These are phyloP conservation scores for Plasmopara halstedii DNA, from an alignment of 352 stramenopile species.

Conservation along the genomic window DNA sequence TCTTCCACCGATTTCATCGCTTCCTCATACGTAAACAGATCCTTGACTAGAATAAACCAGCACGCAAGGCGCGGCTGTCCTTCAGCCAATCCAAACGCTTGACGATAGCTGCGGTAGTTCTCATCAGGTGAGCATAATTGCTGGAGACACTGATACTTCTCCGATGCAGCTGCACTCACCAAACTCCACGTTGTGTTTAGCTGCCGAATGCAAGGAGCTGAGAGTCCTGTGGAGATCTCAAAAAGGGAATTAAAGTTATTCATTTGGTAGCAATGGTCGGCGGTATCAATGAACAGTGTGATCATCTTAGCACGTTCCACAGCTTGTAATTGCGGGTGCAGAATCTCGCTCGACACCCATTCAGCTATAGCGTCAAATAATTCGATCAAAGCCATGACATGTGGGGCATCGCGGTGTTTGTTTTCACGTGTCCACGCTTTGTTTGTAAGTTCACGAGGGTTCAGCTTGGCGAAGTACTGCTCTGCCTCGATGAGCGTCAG, in stretches of 20 bases:
- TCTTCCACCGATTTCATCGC: conserved; percentile 80
- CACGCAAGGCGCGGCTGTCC: conserved; percentile 67
- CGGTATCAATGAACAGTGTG: conserved; percentile 77
- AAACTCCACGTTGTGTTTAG: conserved; percentile 81
- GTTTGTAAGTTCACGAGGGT: conserved; percentile 74
- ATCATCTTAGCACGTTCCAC: conserved; percentile 77
- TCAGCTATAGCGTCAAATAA: conserved; percentile 78
- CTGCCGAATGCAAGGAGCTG: conserved; percentile 72
- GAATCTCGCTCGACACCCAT: conserved; percentile 84
- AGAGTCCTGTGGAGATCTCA: conserved; percentile 72
- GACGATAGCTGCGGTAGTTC: conserved; percentile 81
- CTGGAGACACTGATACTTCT: conserved; percentile 80
- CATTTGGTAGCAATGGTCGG: conserved; percentile 75
- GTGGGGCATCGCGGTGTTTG: conserved; percentile 71
- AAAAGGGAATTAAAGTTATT: conserved; percentile 89
- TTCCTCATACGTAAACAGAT: conserved; percentile 84
- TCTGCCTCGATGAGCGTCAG: conserved; percentile 77
- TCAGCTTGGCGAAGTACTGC: conserved; percentile 61
- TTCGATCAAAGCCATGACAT: conserved; percentile 81
- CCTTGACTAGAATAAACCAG: conserved; percentile 84
- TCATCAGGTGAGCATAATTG: conserved; percentile 77
- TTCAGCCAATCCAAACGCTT: conserved; percentile 71
- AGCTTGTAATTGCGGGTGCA: conserved; percentile 77
- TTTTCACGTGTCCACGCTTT: conserved; percentile 80
- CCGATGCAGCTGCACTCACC: conserved; percentile 43